Conservation (phyloP, 2,329 filamentous ascomycete species). For the Colletotrichum lentis region DNA sequence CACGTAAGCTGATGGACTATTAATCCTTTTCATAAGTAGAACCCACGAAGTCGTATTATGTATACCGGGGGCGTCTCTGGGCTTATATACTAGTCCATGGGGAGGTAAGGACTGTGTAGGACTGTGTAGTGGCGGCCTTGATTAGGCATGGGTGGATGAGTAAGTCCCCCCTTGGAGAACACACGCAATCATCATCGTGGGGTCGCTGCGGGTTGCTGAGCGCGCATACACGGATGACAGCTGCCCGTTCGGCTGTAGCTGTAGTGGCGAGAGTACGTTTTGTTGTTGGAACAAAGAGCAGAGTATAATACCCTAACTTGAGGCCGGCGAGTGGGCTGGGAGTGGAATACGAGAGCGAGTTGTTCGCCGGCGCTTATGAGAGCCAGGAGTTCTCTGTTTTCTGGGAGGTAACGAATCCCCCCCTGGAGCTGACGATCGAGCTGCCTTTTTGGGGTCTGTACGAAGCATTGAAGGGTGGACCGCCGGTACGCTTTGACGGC, state of each 20-base stretch:
- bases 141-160: conserved; percentile 5
- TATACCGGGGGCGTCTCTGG: neutral
- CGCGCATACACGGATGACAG: neutral
- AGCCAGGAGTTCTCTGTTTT: neutral
- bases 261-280: neutral
- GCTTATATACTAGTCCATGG: neutral
- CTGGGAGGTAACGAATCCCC: neutral
- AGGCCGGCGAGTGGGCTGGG: neutral
- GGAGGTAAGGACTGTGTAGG: neutral
- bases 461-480: neutral
- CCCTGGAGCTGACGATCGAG: no score
- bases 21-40: neutral
- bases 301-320: neutral
- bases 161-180: neutral
- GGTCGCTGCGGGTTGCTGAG: conserved; percentile 16
- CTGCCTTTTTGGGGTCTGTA: no score
- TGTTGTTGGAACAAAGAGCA: neutral
- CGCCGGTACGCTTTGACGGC: neutral
- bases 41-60: no score
- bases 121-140: no score
- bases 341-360: neutral
- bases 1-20: no score
- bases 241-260: neutral
- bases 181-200: neutral
- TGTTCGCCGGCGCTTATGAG: neutral